phyloP scores from a whole-genome alignment of 768 basidiomycete species.

The Filobasidium wieringae region DNA sequence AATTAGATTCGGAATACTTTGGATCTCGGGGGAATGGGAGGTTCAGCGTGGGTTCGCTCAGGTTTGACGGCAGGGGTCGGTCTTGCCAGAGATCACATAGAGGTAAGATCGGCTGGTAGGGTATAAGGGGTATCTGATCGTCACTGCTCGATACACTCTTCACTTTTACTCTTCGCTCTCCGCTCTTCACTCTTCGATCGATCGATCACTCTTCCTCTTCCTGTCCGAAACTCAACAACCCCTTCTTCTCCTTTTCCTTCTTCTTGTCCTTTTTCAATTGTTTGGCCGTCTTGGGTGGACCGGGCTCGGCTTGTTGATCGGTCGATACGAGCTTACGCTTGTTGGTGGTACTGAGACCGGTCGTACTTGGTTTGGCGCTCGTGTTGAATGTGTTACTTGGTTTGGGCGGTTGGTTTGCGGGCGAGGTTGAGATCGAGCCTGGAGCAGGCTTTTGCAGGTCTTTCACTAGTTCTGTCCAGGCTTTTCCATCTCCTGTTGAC shows the following conservation, averaged over 20 bases:
- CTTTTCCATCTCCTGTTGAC: not conserved
- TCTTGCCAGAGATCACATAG: no score
- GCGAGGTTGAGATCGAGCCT: not conserved
- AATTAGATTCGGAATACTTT: no score
- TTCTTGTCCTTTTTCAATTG: constrained; percentile 36
- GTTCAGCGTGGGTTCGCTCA: no score
- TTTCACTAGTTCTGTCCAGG: not conserved
- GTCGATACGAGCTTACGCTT: not conserved
- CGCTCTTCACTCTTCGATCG: no score
- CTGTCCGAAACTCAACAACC: constrained; percentile 39
- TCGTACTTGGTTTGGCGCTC: not conserved
- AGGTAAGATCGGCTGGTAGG: no score
- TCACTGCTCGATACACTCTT: not conserved
- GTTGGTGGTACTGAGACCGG: no score
- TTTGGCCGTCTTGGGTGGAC: constrained; percentile 6
- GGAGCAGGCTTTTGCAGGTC: not conserved
- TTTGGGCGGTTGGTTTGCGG: not conserved
- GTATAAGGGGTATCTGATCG: no score
- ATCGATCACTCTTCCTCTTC: not conserved
- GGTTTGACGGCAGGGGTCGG: no score
- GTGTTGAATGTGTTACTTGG: not conserved
- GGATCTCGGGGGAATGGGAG: no score
- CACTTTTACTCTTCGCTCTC: no score
- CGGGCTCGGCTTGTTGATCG: not conserved
- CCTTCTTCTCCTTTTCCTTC: constrained; percentile 36